These are phyloP conservation scores for Linnemannia elongata DNA, from an alignment of 192 early-diverging fungal genomes.

Conservation along the genomic window DNA sequence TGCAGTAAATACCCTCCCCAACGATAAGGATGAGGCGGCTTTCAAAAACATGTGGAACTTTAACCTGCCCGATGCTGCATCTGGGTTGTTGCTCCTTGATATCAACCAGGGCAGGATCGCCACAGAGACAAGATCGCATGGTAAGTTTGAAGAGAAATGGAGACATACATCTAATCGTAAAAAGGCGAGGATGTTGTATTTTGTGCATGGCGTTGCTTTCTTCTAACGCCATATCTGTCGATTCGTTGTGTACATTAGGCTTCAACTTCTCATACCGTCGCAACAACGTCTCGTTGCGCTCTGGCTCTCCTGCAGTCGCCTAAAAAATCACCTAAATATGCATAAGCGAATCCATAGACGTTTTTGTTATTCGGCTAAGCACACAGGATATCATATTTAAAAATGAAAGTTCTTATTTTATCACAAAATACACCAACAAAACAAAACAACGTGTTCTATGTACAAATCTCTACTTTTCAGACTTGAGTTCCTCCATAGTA, in stretches of 20 bases:
- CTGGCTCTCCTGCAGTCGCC: slow-evolving; percentile 44
- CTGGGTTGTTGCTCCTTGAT: slow-evolving; percentile 66
- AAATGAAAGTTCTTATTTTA: not conserved
- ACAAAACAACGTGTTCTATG: not conserved
- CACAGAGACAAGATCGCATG: slow-evolving; percentile 70
- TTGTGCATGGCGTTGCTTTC: not conserved
- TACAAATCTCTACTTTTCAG: slow-evolving; percentile 42
- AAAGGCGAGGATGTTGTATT: not conserved
- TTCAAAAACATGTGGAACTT: slow-evolving; percentile 78
- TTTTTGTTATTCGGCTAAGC: not conserved
- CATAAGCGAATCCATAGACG: not conserved
- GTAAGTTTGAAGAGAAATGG: slow-evolving; percentile 16
- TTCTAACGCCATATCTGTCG: not conserved
- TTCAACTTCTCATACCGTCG: slow-evolving; percentile 73
- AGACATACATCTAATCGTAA: not conserved
- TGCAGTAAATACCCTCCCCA: slow-evolving; percentile 42
- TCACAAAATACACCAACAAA: not conserved
- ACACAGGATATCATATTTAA: not conserved
- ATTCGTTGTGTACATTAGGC: slow-evolving; percentile 21
- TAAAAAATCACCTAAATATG: not conserved
- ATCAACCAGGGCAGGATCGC: slow-evolving; percentile 65
- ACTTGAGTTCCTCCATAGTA: slow-evolving; percentile 71
- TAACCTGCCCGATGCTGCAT: slow-evolving; percentile 70
- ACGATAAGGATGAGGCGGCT: slow-evolving; percentile 64
- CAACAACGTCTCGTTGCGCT: slow-evolving; percentile 55